phyloP scores from a whole-genome alignment of 768 basidiomycete genomes.

The Psilocybe subaeruginosa region DNA sequence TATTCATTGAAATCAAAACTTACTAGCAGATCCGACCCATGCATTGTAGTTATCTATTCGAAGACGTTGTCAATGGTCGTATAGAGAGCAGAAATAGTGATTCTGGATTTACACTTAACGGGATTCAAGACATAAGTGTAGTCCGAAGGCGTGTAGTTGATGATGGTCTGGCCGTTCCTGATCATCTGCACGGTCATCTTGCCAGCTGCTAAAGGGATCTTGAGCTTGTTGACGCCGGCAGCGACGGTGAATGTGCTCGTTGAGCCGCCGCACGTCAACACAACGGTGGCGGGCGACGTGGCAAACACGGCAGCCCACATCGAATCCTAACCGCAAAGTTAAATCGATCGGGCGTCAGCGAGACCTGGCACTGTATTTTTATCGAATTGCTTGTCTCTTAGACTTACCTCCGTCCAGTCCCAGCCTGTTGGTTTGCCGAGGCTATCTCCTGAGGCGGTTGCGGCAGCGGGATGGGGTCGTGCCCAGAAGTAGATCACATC shows the following conservation, averaged over 20 bases:
- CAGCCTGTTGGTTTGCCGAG: constrained; percentile 51
- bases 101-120: constrained; percentile 33
- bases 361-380: background rate
- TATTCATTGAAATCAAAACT: constrained; percentile 13
- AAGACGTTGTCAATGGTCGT: constrained; percentile 12
- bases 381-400: background rate
- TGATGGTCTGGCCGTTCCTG: constrained; percentile 51
- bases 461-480: constrained; percentile 62
- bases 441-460: constrained; percentile 43
- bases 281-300: constrained; percentile 53
- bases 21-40: constrained; percentile 54
- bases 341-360: background rate
- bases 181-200: constrained; percentile 59
- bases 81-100: background rate
- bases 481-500: constrained; percentile 62
- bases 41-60: constrained; percentile 64
- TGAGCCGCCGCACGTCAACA: constrained; percentile 46
- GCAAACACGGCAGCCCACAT: constrained; percentile 72
- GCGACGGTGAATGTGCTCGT: constrained; percentile 43
- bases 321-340: constrained; percentile 41
- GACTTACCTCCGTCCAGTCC: constrained; percentile 52
- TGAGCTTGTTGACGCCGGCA: constrained; percentile 64
- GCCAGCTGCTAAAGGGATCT: constrained; percentile 56
- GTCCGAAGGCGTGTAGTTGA: constrained; percentile 47
- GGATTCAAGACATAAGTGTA: constrained; percentile 43